Base-by-base conservation (phyloP, 805 yeast species). In the Wickerhamomyces ciferrii region DNA sequence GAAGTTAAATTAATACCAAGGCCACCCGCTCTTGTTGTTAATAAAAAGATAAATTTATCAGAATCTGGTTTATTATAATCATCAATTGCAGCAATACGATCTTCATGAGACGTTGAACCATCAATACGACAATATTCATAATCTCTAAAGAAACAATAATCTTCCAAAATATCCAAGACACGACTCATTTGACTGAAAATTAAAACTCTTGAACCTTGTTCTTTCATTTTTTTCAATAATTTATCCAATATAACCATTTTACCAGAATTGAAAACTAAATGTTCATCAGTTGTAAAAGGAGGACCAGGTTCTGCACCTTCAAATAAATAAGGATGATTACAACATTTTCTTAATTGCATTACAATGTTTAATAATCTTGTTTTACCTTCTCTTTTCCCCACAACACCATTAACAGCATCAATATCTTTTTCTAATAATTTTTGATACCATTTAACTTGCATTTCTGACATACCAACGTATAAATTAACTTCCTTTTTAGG, bases 251-350 rank as follows among this genome's bases (percentile, higher is more conserved):
- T 87, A 45, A 87, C 75, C 91, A 91, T 87, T 63, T 91, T 91
- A 27, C 96, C 97, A 7, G 96, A 76, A 62, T 92, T 92, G 69
- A 58, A 83, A n/a, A 91, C 83, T 52, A 92, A 73, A 67, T 92
- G 98, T 64, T 91, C 97, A 65, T 90, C 97, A 1, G 96, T 92
- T 1, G 97, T 92, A 60, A 75, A 92, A 1, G 98, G 98, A 1
- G 98, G 98, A 10, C 98, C 98, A 0, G 97, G 98, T 65, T 91
- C 98, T 1, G 98, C 99, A n/a, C 99, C 98, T 63, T 92, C 98
- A 60, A 94, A 94, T 45, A 92, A 69, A 65, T 94, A 92, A 0
- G 98, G 98, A 67, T 94, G 99, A 62, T 94, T 92, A 64, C 98
- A 92, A 65, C 98, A 92, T 65, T 92, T 92, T 59, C 98, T 76